Conservation (phyloP, 2,329 filamentous ascomycete species). For the Aspergillus arachidicola region DNA sequence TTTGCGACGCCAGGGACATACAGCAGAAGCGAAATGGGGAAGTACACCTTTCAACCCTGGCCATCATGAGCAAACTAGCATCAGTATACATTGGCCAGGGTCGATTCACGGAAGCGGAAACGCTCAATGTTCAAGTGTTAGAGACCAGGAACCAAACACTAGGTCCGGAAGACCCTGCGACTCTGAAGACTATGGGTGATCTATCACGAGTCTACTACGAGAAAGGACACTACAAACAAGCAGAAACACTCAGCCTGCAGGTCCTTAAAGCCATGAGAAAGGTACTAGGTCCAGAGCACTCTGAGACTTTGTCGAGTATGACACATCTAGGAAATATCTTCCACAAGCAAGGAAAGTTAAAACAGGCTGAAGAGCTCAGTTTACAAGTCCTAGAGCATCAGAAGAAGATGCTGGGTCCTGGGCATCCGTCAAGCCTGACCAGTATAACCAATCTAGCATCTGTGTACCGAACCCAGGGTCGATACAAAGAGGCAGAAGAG, state of each 20-base stretch:
- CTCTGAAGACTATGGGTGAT: background rate
- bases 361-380: background rate
- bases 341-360: background rate
- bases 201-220: background rate
- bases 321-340: background rate
- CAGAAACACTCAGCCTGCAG: background rate
- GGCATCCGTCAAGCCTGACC: background rate
- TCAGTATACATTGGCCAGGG: background rate
- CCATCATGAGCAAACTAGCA: background rate
- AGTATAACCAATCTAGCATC: background rate
- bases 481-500: background rate
- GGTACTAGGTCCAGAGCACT: background rate
- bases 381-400: background rate
- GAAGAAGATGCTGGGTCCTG: background rate
- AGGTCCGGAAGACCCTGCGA: background rate
- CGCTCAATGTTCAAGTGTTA: background rate
- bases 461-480: background rate
- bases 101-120: background rate
- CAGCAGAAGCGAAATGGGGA: background rate
- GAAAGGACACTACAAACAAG: background rate
- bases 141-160: background rate
- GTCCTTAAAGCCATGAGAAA: background rate
- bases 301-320: background rate
- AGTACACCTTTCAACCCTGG: background rate
- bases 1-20: background rate